These are phyloP conservation scores for Rosa lucieae DNA, from an alignment of 306 rosid genomes.

Conservation along the genomic window DNA sequence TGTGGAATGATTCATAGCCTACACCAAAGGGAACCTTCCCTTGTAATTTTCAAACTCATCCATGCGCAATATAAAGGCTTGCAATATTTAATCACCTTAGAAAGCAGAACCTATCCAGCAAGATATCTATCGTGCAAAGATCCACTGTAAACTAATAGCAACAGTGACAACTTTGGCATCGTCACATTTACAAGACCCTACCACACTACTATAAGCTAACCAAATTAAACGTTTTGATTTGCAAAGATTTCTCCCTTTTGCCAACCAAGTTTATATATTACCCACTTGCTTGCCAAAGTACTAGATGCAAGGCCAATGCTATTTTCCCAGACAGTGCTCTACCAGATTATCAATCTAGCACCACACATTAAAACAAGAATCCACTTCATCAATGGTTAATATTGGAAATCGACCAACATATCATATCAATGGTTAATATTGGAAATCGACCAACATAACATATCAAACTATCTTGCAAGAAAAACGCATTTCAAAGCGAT, in stretches of 20 bases:
- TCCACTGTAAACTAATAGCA: not conserved
- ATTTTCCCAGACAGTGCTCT: not conserved
- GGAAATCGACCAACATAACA: not conserved
- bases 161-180: not conserved
- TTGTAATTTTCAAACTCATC: constrained; percentile 2
- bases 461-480: not conserved
- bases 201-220: not conserved
- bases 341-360: not conserved
- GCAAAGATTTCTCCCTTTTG: not conserved
- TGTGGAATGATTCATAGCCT: not conserved
- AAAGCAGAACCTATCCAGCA: constrained; percentile 7
- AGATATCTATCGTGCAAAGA: constrained; percentile 7
- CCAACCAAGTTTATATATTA: not conserved
- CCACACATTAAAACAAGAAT: not conserved
- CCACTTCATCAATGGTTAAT: not conserved
- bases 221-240: not conserved
- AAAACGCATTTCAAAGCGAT: not conserved
- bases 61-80: constrained; percentile 1
- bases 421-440: not conserved
- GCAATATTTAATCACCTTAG: not conserved
- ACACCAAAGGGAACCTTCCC: not conserved
- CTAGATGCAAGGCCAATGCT: not conserved
- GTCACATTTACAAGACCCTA: not conserved
- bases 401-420: not conserved
- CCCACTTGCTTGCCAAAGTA: not conserved